phyloP scores from a whole-genome alignment of 352 stramenopile species.

The Phytopythium sindhum region DNA sequence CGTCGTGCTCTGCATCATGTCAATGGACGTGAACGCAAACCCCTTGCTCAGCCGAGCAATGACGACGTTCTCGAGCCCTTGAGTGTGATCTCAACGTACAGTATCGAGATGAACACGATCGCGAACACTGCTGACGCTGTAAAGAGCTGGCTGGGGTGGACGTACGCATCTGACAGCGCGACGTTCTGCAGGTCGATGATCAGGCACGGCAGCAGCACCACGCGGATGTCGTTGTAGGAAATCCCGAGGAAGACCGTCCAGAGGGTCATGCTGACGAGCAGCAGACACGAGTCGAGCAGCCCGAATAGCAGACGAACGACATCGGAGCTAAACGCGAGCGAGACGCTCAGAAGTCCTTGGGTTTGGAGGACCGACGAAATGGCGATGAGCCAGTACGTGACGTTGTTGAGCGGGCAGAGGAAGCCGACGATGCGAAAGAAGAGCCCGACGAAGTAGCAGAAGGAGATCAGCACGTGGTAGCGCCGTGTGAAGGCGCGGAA shows the following conservation, averaged over 20 bases:
- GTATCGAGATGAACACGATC: conserved; percentile 1
- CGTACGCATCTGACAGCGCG: conserved; percentile 1
- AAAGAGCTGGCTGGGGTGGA: conserved; percentile 1
- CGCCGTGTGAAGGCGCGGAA: background rate
- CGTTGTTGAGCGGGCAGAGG: background rate
- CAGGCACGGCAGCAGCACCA: background rate
- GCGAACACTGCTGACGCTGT: background rate
- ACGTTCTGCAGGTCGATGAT: conserved; percentile 3
- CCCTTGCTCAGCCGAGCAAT: background rate
- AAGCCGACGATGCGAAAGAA: conserved; percentile 5
- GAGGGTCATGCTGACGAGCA: conserved; percentile 1
- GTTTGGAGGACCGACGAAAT: background rate
- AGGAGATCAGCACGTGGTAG: background rate
- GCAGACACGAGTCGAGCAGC: conserved; percentile 1
- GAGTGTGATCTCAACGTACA: conserved; percentile 4
- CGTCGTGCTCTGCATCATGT: conserved; percentile 8
- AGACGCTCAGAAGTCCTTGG: background rate
- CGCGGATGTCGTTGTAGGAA: conserved; percentile 3
- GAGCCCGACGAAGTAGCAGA: conserved; percentile 1
- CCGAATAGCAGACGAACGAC: background rate
- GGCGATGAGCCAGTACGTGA: conserved; percentile 3
- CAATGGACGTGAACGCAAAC: conserved; percentile 1
- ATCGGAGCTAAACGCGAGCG: conserved; percentile 3
- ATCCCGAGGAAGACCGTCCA: conserved; percentile 9
- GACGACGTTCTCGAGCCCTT: background rate